Evolutionary conservation across 2,329 filamentous ascomycete genomes (phyloP), one percentile per base, ranked within the genome.

Genomic region (Pestalotiopsis sp.): DNA sequence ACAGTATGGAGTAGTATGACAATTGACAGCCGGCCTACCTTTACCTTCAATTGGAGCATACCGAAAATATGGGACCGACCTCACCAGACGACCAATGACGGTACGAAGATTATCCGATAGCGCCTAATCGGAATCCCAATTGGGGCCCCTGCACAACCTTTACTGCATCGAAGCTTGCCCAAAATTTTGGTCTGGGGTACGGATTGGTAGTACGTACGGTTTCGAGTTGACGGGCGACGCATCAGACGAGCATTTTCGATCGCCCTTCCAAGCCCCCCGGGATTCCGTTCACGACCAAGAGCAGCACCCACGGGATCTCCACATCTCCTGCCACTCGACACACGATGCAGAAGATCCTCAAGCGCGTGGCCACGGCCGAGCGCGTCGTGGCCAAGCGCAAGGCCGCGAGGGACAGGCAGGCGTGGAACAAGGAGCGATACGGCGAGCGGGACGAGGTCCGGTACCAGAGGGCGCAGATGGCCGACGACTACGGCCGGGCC

Each of bases 401-500:
- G 65, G 79, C 77, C 68, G 69, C 70, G 27, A 78, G 76, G 70
- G 73, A 76, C 31, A n/a, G 70, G 38, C 67, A 67, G 61, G 62
- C 57, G 49, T 73, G 52, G 27, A 74, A 75, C 12, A 72, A 73
- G 57, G 71, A 77, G 69, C 76, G 69, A 70, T 73, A 71, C 66
- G 72, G 68, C 39, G 60, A 60, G 69, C 72, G 38, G 64, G 70
- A 67, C 52, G 65, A 70, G 4, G 49, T 57, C 52, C 58, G 75
- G 31, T 75, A 81, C 45, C 71, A 80, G 73, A 69, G 77, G 68
- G 63, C 71, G 58, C 66, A 76, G 73, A 69, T 78, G 70, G 69
- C 71, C 72, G 63, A 73, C 66, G 69, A 80, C 72, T 74, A 86
- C 70, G 81, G 82, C 71, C 75, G 77, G 17, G 89, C 88, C 58